Evolutionary conservation across 805 yeast genomes (phyloP), one percentile per base, ranked within the genome.

Genomic region (Saturnispora gosingensis): DNA sequence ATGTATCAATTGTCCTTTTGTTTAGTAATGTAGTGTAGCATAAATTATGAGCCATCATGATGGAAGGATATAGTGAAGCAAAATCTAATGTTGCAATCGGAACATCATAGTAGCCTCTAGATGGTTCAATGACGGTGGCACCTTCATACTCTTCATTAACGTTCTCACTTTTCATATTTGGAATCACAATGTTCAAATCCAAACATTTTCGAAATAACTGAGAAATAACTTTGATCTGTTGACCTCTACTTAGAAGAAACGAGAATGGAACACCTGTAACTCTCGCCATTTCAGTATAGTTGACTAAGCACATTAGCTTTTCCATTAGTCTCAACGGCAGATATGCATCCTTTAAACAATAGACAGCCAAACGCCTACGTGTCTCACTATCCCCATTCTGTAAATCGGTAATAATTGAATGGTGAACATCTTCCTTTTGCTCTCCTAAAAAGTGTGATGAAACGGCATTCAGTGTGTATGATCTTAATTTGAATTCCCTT

Each of bases 221-320:
- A 0, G 98, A 90, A 47, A 93, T 82, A 62, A 93, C 99, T 67
- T 93, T 93, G 67, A 93, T 91, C 68, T 95, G 99, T 71, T 93
- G 99, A 39, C 99, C 99, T 64, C 99, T 78, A 15, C 95, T 67
- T 43, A 93, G 71, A 55, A 93, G 74, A 63, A 82, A 91, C 1
- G 97, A 85, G 61, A 93, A 88, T 0, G 99, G 99, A 10, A 93
- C 98, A 58, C 99, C 99, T 0, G 99, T 93, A 27, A 93, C 99
- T 72, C 99, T 83, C 1, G 99, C 97, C 99, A 93, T 93, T 69
- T 93, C 99, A 0, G 97, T 91, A 68, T 93, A 93, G 63, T 93
- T 93, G 54, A 95, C 95, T 54, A 93, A 73, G 60, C 97, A 89
- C 99, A 93, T 95, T 50, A 93, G 75, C 61, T 91, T 95, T 57